Evolutionary conservation across 805 yeast species (phyloP).

Genomic region (Saturnispora galanensis): DNA sequence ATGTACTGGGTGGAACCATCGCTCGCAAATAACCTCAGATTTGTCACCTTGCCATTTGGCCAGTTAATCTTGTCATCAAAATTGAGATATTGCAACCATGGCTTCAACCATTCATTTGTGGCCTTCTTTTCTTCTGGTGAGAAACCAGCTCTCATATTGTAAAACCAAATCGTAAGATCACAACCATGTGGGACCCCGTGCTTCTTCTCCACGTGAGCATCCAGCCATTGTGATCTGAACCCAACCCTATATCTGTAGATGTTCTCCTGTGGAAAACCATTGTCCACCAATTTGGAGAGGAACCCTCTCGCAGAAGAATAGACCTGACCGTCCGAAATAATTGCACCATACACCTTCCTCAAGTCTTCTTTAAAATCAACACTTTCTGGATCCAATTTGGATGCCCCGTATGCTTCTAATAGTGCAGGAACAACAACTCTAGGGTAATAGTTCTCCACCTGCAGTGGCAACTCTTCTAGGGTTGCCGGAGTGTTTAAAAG

Average conservation of each 20-base stretch:
- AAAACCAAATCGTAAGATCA: constrained; percentile 30
- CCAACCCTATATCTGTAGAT: constrained; percentile 26
- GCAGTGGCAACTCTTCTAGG: constrained; percentile 24
- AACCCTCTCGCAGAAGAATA: constrained; percentile 30
- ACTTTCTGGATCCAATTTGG: constrained; percentile 10
- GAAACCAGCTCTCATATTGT: constrained; percentile 20
- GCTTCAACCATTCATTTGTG: constrained; percentile 22
- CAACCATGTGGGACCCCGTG: constrained; percentile 30
- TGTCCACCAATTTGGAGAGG: constrained; percentile 21
- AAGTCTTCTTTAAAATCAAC: constrained; percentile 12
- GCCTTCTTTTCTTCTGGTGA: constrained; percentile 20
- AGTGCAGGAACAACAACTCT: constrained; percentile 21
- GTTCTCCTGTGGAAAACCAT: constrained; percentile 21
- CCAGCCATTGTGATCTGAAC: constrained; percentile 20
- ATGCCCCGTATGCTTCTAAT: constrained; percentile 11
- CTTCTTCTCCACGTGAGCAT: constrained; percentile 15
- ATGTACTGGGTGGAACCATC: constrained; percentile 23
- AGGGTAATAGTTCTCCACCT: constrained; percentile 31
- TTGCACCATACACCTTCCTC: constrained; percentile 26
- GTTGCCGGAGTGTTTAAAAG: constrained; percentile 16
- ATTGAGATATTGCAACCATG: constrained; percentile 24
- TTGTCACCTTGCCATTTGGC: constrained; percentile 21
- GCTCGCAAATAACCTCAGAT: constrained; percentile 21
- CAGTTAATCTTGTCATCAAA: constrained; percentile 23
- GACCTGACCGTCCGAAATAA: constrained; percentile 31